Conservation (phyloP, 129 eudicot genomes). For the Saposhnikovia divaricata region DNA sequence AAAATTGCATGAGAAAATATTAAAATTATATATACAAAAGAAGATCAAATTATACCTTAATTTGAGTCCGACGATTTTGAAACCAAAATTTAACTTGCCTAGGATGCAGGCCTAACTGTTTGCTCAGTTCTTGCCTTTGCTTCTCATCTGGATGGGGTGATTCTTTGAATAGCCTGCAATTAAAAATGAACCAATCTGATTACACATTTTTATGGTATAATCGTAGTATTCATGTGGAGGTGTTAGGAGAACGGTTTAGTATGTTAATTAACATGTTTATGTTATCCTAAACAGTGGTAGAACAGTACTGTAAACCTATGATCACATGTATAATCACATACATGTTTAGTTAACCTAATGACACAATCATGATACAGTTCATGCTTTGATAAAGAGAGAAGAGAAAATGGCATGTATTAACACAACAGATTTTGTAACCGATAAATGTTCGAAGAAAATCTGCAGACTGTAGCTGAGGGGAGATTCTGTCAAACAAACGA, state of each 20-base stretch:
- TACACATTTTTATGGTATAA: background rate
- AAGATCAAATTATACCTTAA: slow-evolving; percentile 44
- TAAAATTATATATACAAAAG: background rate
- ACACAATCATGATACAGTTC: background rate
- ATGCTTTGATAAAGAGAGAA: background rate
- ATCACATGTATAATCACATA: background rate
- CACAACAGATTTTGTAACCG: background rate
- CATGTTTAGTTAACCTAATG: background rate
- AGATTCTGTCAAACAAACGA: background rate
- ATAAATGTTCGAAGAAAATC: background rate
- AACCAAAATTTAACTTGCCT: slow-evolving; percentile 99
- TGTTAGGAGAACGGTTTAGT: background rate
- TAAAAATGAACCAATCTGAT: background rate
- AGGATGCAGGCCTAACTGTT: slow-evolving; percentile 90
- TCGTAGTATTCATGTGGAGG: background rate
- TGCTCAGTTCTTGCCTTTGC: slow-evolving; percentile 90
- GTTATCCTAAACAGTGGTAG: background rate
- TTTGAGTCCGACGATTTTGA: slow-evolving; percentile 98
- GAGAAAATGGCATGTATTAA: too few relatives aligned
- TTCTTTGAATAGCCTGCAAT: slow-evolving; percentile 80
- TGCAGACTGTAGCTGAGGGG: background rate
- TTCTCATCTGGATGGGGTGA: slow-evolving; percentile 99
- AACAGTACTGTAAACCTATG: background rate
- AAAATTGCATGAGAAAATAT: background rate
- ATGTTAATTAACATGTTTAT: background rate